A percentile compares a stretch with the other conserved stretches of the same genome.
Conservation (phyloP, 2,329 filamentous ascomycete genomes). For the Microsporum ferrugineum region DNA sequence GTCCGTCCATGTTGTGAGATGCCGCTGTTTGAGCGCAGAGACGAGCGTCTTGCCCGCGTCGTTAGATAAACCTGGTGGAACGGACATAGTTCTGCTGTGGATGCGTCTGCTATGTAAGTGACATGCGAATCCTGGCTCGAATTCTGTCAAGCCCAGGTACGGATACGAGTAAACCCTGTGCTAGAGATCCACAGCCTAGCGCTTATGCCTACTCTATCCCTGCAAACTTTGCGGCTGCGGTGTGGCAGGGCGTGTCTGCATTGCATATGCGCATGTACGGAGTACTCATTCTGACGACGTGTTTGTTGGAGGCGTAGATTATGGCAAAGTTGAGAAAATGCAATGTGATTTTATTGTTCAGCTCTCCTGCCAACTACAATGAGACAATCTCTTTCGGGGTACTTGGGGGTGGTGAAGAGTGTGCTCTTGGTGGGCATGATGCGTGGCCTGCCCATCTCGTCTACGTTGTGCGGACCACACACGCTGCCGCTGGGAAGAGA, state of each 20-base stretch:
- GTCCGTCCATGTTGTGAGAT: not conserved
- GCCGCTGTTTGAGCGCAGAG: not conserved
- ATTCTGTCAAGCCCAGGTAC: no score
- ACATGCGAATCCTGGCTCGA: no score
- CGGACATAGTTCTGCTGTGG: no score
- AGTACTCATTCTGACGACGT: no score
- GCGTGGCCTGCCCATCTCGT: not conserved
- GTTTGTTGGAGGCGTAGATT: no score
- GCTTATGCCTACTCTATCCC: not conserved
- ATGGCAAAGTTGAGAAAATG: not conserved
- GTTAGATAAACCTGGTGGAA: no score
- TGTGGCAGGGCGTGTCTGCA: not conserved
- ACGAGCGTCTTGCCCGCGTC: not conserved
- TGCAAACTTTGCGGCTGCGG: not conserved
- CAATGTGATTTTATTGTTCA: not conserved
- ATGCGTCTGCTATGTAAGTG: no score
- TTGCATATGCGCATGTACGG: not conserved
- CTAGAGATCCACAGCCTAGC: not conserved
- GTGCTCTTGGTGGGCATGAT: constrained; percentile 4
- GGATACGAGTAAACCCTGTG: not conserved
- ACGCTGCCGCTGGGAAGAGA: constrained; percentile 1
- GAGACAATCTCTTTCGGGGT: constrained; percentile 3
- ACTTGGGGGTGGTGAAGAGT: constrained; percentile 4
- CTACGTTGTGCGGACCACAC: constrained; percentile 2
- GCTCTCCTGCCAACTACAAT: not conserved